Conservation (phyloP, 179 eudicot species). For the Corrigiola litoralis region DNA sequence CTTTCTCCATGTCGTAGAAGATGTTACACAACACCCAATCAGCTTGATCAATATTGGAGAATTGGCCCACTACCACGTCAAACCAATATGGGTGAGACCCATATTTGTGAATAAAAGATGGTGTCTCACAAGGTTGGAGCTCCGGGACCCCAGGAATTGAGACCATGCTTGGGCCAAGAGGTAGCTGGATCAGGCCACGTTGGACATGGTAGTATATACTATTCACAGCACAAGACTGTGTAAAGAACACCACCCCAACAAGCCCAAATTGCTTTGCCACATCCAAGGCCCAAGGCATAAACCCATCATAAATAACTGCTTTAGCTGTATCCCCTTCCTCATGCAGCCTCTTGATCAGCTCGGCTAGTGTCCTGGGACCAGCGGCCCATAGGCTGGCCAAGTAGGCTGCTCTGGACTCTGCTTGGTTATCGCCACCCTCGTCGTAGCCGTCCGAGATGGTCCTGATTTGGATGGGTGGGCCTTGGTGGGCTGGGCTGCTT, state of each 20-base stretch:
- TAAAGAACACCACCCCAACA: conserved; percentile 28
- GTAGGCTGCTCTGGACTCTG: conserved; percentile 22
- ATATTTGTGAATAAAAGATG: conserved; percentile 27
- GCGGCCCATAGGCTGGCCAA: conserved; percentile 11
- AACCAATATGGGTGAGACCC: conserved; percentile 26
- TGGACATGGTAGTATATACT: conserved; percentile 31
- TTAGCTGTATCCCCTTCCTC: conserved; percentile 24
- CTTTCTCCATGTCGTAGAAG: conserved; percentile 37
- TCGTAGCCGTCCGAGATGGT: conserved; percentile 43
- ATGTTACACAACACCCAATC: conserved; percentile 37
- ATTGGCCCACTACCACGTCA: conserved; percentile 28
- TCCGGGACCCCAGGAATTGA: conserved; percentile 29
- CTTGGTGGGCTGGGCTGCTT: not conserved
- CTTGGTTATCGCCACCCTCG: conserved; percentile 19
- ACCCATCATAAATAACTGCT: conserved; percentile 34
- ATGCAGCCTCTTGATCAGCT: conserved; percentile 19
- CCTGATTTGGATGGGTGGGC: conserved; percentile 19
- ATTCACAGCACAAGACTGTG: conserved; percentile 38
- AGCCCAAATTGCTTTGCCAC: conserved; percentile 34
- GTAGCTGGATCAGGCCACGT: conserved; percentile 27
- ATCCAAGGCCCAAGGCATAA: conserved; percentile 40
- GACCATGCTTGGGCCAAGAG: conserved; percentile 7
- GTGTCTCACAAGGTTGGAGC: conserved; percentile 27
- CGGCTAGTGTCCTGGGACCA: conserved; percentile 22
- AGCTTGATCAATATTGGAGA: conserved; percentile 32